A percentile compares a stretch with the other conserved stretches of the same genome.
Conservation (phyloP, 2,329 filamentous ascomycete species). For the Ophiocordyceps unilateralis region DNA sequence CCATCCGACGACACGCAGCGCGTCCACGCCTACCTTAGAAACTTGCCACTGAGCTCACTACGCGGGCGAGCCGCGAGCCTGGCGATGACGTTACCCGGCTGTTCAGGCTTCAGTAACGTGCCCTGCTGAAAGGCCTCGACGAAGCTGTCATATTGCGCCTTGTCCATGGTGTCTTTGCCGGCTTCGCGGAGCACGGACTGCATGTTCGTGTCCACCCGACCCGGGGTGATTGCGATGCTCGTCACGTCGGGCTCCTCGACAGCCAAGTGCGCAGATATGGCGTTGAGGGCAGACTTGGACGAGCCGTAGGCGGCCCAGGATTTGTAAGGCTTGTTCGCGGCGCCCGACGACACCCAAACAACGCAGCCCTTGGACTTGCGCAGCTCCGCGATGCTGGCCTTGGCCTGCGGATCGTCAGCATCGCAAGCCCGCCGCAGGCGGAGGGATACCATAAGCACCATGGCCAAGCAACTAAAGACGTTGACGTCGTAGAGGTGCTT, state of each 20-base stretch:
- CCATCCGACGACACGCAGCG: not conserved
- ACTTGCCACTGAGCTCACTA: slow-evolving; percentile 56
- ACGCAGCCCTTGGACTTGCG: slow-evolving; percentile 53
- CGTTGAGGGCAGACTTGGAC: slow-evolving; percentile 70
- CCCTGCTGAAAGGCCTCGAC: slow-evolving; percentile 51
- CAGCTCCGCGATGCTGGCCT: slow-evolving; percentile 52
- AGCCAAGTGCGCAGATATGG: slow-evolving; percentile 54
- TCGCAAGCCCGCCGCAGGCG: not conserved
- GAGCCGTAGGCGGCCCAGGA: slow-evolving; percentile 72
- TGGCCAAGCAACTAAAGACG: slow-evolving; percentile 63
- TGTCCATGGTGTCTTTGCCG: slow-evolving; percentile 30
- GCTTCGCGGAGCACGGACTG: slow-evolving; percentile 61
- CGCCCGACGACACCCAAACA: slow-evolving; percentile 67
- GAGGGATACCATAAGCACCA: slow-evolving; percentile 33
- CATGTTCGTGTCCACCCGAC: slow-evolving; percentile 80
- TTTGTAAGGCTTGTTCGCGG: slow-evolving; percentile 45
- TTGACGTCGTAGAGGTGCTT: slow-evolving; percentile 64
- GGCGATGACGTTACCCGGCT: slow-evolving; percentile 75
- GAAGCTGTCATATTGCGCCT: slow-evolving; percentile 49
- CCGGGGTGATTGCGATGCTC: slow-evolving; percentile 57
- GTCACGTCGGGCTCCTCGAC: slow-evolving; percentile 64
- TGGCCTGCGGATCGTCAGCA: slow-evolving; percentile 33
- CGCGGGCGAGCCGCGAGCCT: slow-evolving; percentile 51
- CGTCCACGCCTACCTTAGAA: slow-evolving; percentile 40
- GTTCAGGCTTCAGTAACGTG: slow-evolving; percentile 60